These are phyloP conservation scores for Daedaleopsis nitida DNA, from an alignment of 768 basidiomycete species.

Conservation along the genomic window DNA sequence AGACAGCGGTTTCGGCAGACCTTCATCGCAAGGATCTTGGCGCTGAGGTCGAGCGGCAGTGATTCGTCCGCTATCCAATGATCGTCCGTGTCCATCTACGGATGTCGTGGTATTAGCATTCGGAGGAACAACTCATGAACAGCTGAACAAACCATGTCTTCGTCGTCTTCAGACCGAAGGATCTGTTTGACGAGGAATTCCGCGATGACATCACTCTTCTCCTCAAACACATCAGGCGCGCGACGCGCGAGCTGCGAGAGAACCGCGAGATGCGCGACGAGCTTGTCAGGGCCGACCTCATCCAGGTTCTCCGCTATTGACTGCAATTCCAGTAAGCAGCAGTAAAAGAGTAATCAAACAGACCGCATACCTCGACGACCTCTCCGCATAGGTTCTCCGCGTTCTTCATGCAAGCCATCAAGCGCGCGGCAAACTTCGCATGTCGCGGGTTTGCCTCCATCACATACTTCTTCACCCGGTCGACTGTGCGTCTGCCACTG, in stretches of 20 bases:
- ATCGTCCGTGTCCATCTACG: conserved; percentile 55
- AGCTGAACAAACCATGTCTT: neutral
- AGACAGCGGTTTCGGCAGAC: conserved; percentile 81
- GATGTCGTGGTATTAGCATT: too few species aligned
- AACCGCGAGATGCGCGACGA: conserved; percentile 70
- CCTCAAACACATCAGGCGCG: conserved; percentile 74
- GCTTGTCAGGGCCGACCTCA: conserved; percentile 46
- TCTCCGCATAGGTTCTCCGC: conserved; percentile 50
- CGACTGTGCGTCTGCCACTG: conserved; percentile 60
- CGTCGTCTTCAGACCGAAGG: conserved; percentile 52
- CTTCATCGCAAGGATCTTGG: conserved; percentile 78
- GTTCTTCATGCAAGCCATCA: conserved; percentile 62
- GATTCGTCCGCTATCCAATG: conserved; percentile 81
- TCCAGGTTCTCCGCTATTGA: conserved; percentile 55
- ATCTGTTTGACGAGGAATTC: conserved; percentile 69
- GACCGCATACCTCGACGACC: conserved; percentile 61
- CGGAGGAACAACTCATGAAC: too few species aligned
- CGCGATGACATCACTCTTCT: conserved; percentile 74
- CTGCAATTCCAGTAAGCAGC: conserved; percentile 38
- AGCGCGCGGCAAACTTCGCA: conserved; percentile 85
- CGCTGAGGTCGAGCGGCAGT: conserved; percentile 56
- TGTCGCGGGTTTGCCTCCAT: conserved; percentile 60
- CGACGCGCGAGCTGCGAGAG: conserved; percentile 74
- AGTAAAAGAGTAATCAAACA: neutral
- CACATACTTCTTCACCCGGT: conserved; percentile 62